Evolutionary conservation across 129 eudicot genomes (phyloP), one percentile per base, ranked within the genome.

Genomic region (Rutidosis leptorrhynchoides): DNA sequence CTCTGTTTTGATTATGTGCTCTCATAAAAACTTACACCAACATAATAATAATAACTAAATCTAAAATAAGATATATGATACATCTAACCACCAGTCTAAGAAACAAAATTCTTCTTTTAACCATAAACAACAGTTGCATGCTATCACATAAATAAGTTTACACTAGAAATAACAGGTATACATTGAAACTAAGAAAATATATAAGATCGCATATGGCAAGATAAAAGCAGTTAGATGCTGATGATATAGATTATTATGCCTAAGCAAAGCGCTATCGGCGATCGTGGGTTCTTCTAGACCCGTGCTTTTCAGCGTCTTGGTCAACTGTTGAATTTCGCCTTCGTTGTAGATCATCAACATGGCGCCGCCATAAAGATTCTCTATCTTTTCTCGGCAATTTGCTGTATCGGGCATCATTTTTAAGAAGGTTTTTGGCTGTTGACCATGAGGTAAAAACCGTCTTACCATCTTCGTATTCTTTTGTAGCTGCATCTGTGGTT

Each of bases 351-450:
- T 94, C 99, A 61, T 89, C 97, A 5, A 81, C 93, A 79, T 94
- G 95, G 10, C 95, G 74, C 32, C 82, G 83, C 99, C 99, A 94
- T 64, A 89, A 80, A 7, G 90, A 65, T 54, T 89, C 99, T 67
- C 99, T 75, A 14, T 89, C 97, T 76, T 89, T 94, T 78, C 99
- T 86, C 4, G 95, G 88, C 93, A 86, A 75, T 77, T 86, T 94
- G 55, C 76, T 67, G 72, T 86, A 94, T 58, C 99, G 71, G 20
- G 76, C 69, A 68, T 94, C 99, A 7, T 71, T 73, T 70, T 84
- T 89, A 14, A 94, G 76, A 55, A 86, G 71, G 19, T 49, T 77
- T 79, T 90, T 86, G 26, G 99, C 99, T 42, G 97, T 94, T 69
- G 99, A 89, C 97, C 97, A 94, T 12, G 99, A 94, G 16, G 75